A percentile compares a stretch with the other conserved stretches of the same genome.
phyloP scores from a whole-genome alignment of 352 stramenopile genomes.

The Phytophthora rubi region DNA sequence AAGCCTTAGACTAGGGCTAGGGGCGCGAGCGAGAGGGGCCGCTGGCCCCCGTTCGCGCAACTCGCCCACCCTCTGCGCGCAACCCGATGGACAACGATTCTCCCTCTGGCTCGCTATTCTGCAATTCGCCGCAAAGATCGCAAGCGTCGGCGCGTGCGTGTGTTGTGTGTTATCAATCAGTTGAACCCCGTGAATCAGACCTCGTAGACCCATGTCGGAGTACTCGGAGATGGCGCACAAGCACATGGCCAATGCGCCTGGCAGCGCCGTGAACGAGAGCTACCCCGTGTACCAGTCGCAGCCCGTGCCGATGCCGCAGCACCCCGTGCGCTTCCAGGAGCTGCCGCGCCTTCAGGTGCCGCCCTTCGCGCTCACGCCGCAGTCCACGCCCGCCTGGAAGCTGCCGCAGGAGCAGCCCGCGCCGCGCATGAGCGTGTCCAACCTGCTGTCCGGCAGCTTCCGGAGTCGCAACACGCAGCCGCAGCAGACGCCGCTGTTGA shows the following conservation, averaged over 20 bases:
- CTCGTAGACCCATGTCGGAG: slow-evolving; percentile 36
- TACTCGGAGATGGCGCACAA: slow-evolving; percentile 45
- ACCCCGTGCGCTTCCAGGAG: slow-evolving; percentile 58
- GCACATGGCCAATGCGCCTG: slow-evolving; percentile 39
- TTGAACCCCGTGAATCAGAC: slow-evolving; percentile 26
- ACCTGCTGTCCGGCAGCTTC: slow-evolving; percentile 56
- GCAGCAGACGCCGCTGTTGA: slow-evolving; percentile 19
- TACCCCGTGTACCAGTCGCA: slow-evolving; percentile 34
- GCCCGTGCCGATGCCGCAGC: slow-evolving; percentile 23
- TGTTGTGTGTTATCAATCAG: slow-evolving; percentile 13
- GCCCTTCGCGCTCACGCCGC: slow-evolving; percentile 58
- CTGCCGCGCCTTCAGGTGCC: slow-evolving; percentile 73
- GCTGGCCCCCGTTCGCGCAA: slow-evolving; percentile 17
- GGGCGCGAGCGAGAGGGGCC: slow-evolving; percentile 25
- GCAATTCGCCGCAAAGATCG: slow-evolving; percentile 57
- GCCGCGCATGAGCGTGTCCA: slow-evolving; percentile 58
- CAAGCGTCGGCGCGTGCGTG: slow-evolving; percentile 18
- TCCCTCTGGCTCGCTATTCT: slow-evolving; percentile 41
- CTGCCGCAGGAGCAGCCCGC: slow-evolving; percentile 36
- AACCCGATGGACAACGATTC: slow-evolving; percentile 17
- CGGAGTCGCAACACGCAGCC: slow-evolving; percentile 26
- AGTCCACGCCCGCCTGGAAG: slow-evolving; percentile 65
- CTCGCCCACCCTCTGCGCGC: slow-evolving; percentile 25
- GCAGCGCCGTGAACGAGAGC: slow-evolving; percentile 32
- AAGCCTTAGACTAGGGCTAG: slow-evolving; percentile 29